These are phyloP conservation scores for Wickerhamomyces bisporus DNA, from an alignment of 805 yeast genomes.

Conservation along the genomic window DNA sequence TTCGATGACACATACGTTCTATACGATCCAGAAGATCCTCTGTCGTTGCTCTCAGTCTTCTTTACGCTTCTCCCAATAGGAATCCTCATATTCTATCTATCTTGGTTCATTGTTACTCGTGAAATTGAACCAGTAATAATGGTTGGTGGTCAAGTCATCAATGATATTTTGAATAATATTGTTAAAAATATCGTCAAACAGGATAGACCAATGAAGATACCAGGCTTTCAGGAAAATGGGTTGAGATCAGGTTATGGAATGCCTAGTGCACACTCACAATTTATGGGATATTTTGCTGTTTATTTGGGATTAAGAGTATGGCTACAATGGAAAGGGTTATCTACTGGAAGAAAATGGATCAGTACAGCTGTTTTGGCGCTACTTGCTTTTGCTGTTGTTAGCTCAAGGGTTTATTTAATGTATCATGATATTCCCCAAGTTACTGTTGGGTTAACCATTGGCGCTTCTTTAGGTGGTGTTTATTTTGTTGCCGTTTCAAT, in stretches of 20 bases:
- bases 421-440: slow-evolving; percentile 80
- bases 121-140: slow-evolving; percentile 82
- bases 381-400: slow-evolving; percentile 42
- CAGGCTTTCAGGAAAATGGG: slow-evolving; percentile 33
- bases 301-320: slow-evolving; percentile 44
- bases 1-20: slow-evolving; percentile 84
- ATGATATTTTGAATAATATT: slow-evolving; percentile 67
- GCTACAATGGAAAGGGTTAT: slow-evolving; percentile 38
- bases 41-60: slow-evolving; percentile 61
- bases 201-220: slow-evolving; percentile 60
- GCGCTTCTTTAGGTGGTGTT: slow-evolving; percentile 49
- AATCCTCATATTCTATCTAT: slow-evolving; percentile 68
- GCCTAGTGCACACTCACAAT: slow-evolving; percentile 97
- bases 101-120: slow-evolving; percentile 78
- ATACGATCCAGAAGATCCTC: slow-evolving; percentile 60
- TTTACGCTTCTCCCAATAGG: slow-evolving; percentile 79
- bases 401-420: slow-evolving; percentile 68
- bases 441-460: slow-evolving; percentile 61
- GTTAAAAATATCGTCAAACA: slow-evolving; percentile 61
- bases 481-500: slow-evolving; percentile 52
- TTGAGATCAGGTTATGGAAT: slow-evolving; percentile 73
- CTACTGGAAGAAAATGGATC: slow-evolving; percentile 21
- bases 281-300: slow-evolving; percentile 79
- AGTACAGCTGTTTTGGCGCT: slow-evolving; percentile 27
- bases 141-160: slow-evolving; percentile 79